Percentiles rank a stretch among this genome's conserved stretches.
phyloP scores from a whole-genome alignment of 139 green algal species.

The Chlamydomonas sp. region DNA sequence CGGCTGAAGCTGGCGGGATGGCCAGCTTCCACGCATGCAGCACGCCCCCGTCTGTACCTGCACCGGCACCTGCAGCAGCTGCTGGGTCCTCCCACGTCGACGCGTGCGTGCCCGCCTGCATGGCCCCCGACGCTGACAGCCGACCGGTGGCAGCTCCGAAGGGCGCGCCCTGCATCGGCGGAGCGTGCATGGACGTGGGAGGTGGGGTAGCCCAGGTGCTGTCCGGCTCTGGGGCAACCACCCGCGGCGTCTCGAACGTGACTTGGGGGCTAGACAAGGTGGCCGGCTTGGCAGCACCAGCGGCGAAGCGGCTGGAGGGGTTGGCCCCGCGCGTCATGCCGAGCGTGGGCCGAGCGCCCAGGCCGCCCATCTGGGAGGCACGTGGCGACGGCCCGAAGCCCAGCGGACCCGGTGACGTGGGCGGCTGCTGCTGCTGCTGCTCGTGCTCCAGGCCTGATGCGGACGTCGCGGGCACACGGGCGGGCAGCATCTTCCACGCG shows the following conservation, averaged over 20 bases:
- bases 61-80: background rate
- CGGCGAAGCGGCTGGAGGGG: constrained; percentile 26
- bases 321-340: background rate
- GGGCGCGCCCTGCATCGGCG: too few relatives aligned
- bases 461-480: background rate
- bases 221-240: too few relatives aligned
- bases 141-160: too few relatives aligned
- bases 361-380: background rate
- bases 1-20: background rate
- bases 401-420: too few relatives aligned
- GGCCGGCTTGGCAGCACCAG: background rate
- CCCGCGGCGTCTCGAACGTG: too few relatives aligned
- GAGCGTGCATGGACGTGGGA: too few relatives aligned
- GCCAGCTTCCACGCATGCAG: constrained; percentile 33
- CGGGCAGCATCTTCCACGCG: constrained; percentile 32
- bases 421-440: background rate
- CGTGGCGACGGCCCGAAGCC: too few relatives aligned
- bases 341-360: background rate
- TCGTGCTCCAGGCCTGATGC: background rate
- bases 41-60: background rate
- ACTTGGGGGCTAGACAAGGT: background rate
- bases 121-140: too few relatives aligned
- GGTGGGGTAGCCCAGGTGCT: too few relatives aligned
- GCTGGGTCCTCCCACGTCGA: background rate
- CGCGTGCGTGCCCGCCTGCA: background rate